These are phyloP conservation scores for Trichophyton rubrum DNA, from an alignment of 2,329 filamentous ascomycete species.

Conservation along the genomic window DNA sequence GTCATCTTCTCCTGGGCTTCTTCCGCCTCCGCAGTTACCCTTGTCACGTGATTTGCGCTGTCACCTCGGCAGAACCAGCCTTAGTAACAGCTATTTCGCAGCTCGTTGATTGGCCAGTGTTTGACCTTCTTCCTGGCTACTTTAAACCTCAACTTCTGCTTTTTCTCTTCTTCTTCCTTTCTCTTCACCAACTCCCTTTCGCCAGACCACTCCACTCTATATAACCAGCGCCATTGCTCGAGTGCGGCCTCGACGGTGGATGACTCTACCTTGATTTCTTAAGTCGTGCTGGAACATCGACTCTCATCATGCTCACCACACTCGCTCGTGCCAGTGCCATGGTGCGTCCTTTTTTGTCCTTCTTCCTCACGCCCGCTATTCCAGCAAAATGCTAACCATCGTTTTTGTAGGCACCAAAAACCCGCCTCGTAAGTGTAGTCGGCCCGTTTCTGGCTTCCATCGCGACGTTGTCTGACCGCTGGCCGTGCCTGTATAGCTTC, in stretches of 20 bases:
- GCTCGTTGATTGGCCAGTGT: background rate
- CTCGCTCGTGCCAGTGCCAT: slow-evolving; percentile 37
- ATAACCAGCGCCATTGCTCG: slow-evolving; percentile 20
- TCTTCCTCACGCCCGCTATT: background rate
- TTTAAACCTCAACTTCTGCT: slow-evolving; percentile 8
- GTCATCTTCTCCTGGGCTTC: background rate
- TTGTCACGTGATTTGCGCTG: background rate
- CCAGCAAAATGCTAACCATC: slow-evolving; percentile 15
- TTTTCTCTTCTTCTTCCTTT: slow-evolving; percentile 9
- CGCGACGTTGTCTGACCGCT: slow-evolving; percentile 25
- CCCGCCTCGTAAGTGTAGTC: slow-evolving; percentile 32
- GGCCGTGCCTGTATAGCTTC: slow-evolving; percentile 34
- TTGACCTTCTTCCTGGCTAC: background rate
- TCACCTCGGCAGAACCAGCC: background rate
- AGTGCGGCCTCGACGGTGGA: slow-evolving; percentile 25
- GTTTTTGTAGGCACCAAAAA: slow-evolving; percentile 30
- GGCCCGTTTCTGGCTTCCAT: background rate
- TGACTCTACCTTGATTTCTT: slow-evolving; percentile 17
- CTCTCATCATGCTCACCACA: slow-evolving; percentile 34
- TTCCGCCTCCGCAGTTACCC: slow-evolving; percentile 1
- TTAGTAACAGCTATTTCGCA: background rate
- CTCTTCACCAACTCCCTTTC: slow-evolving; percentile 22
- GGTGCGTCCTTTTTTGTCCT: slow-evolving; percentile 25
- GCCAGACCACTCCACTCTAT: slow-evolving; percentile 21
- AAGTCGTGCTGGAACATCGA: slow-evolving; percentile 26